Evolutionary conservation across 2,329 filamentous ascomycete species (phyloP), one percentile per base, ranked within the genome.

Genomic region (Venturia carpophila): DNA sequence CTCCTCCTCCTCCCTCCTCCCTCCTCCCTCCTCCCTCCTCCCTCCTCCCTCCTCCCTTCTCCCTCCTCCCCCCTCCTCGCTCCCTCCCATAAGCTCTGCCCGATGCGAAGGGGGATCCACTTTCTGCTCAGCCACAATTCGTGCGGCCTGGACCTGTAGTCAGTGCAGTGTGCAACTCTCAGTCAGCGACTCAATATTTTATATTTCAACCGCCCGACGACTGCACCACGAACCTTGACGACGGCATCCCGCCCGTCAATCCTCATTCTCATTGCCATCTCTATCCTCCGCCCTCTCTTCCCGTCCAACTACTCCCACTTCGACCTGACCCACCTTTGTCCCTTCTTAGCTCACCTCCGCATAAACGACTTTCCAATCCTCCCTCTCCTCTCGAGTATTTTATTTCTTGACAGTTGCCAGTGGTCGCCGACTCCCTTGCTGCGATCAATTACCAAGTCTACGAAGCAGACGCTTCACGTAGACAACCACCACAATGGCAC

Each of bases 401-500:
- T 13, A 58, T 37, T 37, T 27, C 2, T 37, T 37, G n/a, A 37
- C 30, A 39, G n/a, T 19, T 6, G 17, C 30, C 47, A 15, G 13
- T 17, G 21, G 47, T 15, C 21, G 11, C 47, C 9, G 21, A 17
- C 21, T 52, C 21, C 21, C 24, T 27, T 37, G 19, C 30, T 58
- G 52, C 27, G 27, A 11, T 58, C 34, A 27, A 39, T 21, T 15
- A 1, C 52, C n/a, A n/a, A 37, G 52, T 21, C 27, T 58, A 62
- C 39, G 60, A 13, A 64, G 70, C 67, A 45, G 66, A 66, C 13
- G 71, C 67, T 58, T 47, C 62, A 39, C 43, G 61, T 49, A 63
- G 61, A 63, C 61, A 34, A 34, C 30, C n/a, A 11, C 30, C 47
- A 62, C 15, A n/a, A 77, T 77, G 75, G 74, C 75, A 68, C 73